Evolutionary conservation across 257 asterid species (phyloP).

Genomic region (Solanum verrucosum): DNA sequence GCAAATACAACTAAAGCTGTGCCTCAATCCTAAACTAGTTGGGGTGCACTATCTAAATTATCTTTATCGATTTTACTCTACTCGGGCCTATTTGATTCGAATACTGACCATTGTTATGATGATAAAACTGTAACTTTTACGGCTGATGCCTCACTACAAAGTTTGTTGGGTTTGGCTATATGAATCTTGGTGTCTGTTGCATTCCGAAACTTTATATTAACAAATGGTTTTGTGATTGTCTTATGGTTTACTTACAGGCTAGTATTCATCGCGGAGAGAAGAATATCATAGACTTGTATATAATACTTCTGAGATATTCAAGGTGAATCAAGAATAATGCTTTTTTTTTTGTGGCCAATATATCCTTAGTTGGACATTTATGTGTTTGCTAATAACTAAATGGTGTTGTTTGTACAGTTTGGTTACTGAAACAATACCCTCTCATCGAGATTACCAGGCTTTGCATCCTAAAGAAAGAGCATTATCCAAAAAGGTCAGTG

Average conservation of each 20-base stretch:
- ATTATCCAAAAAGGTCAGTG: slow-evolving; percentile 47
- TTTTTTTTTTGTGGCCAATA: background rate
- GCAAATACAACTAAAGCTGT: background rate
- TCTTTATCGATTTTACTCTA: background rate
- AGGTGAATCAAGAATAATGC: slow-evolving; percentile 34
- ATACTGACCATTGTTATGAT: background rate
- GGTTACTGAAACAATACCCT: slow-evolving; percentile 80
- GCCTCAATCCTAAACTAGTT: background rate
- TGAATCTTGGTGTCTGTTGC: background rate
- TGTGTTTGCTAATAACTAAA: background rate
- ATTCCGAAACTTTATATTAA: background rate
- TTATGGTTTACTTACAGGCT: slow-evolving; percentile 35
- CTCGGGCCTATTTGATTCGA: background rate
- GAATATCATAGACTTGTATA: slow-evolving; percentile 63
- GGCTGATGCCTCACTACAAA: background rate
- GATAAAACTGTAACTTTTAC: background rate
- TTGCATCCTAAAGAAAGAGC: slow-evolving; percentile 38
- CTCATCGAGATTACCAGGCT: slow-evolving; percentile 65
- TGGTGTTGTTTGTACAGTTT: slow-evolving; percentile 45
- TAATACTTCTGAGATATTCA: slow-evolving; percentile 67
- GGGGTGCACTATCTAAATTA: background rate
- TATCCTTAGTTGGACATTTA: background rate
- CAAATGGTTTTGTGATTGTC: background rate
- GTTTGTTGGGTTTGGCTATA: background rate
- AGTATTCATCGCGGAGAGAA: slow-evolving; percentile 69